Evolutionary conservation across 2,329 filamentous ascomycete genomes (phyloP), one percentile per base, ranked within the genome.

Genomic region (Coleophoma crateriformis): DNA sequence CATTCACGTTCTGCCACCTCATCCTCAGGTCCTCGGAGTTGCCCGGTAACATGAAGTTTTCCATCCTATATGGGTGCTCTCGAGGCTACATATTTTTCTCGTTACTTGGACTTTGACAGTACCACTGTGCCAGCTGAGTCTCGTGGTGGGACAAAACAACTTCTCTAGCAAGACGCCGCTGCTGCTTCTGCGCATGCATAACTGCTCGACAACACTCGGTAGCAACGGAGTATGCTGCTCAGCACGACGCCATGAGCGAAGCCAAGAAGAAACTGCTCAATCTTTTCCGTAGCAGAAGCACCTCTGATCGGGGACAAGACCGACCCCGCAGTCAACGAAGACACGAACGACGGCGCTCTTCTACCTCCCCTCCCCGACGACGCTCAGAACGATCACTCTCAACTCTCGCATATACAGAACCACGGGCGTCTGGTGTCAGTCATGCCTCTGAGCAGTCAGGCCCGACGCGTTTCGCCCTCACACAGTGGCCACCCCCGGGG

Each of bases 401-500:
- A 27, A 41, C 51, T 27, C 35, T 43, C 19, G 20, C 51, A 17
- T 45, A 33, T 35, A 47, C 48, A 33, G 43, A 47, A 32, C 47
- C 47, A n/a, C n/a, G 47, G 32, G 22, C 42, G 32, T 52, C 50
- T 22, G 49, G 4, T 46, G 44, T 20, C 7, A 45, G 45, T 27
- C 46, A 41, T 45, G 37, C 42, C 33, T 47, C 46, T 20, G 43
- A 15, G 45, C 43, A 12, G 19, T 46, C 43, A n/a, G 15, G 7
- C 14, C 49, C 15, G n/a, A n/a, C 47, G n/a, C 17, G 43, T 33
- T 20, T 47, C 7, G 70, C 73, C 5, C 63, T 79, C 50, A 75
- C 72, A 2, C 67, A 74, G 58, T 85, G 81, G 81, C 81, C 81
- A 15, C 81, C 81, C 0, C 65, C 68, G 11, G 76, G 74, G 45